These are phyloP conservation scores for Thalassiosira ordinaria DNA, from an alignment of 352 stramenopile genomes.

Conservation along the genomic window DNA sequence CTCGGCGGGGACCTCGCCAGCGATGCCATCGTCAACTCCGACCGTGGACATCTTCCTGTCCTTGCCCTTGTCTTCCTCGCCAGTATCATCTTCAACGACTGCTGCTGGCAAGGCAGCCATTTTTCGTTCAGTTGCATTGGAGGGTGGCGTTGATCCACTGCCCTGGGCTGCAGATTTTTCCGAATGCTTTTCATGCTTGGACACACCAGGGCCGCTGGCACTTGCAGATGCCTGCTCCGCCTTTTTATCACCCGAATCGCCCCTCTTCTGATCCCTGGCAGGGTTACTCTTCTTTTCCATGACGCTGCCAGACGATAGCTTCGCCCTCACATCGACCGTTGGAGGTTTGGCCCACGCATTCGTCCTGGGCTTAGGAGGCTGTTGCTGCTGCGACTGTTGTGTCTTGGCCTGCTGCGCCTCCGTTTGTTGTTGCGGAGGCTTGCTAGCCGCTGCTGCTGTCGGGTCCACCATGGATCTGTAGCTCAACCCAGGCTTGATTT, in stretches of 20 bases:
- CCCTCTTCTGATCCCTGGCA: too few species aligned
- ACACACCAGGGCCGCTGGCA: too few species aligned
- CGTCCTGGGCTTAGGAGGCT: constrained; percentile 29
- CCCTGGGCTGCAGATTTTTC: too few species aligned
- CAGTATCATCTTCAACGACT: too few species aligned
- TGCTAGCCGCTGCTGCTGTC: background rate
- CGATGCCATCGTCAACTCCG: background rate
- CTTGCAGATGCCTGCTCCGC: too few species aligned
- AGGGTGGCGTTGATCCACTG: too few species aligned
- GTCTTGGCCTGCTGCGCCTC: background rate
- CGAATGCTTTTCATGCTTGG: too few species aligned
- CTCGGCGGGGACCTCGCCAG: background rate
- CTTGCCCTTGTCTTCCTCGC: too few species aligned
- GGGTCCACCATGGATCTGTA: constrained; percentile 57
- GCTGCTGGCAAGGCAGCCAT: too few species aligned
- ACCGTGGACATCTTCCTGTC: too few species aligned
- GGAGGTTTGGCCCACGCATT: constrained; percentile 28
- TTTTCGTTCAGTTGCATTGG: too few species aligned
- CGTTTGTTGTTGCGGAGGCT: background rate
- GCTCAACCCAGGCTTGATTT: constrained; percentile 55
- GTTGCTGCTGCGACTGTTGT: background rate
- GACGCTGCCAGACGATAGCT: background rate
- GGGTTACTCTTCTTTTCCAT: constrained; percentile 14
- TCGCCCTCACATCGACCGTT: background rate
- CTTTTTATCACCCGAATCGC: too few species aligned